Percentiles rank a stretch among this genome's conserved stretches.
Conservation (phyloP, 2,329 filamentous ascomycete genomes). For the Grosmannia serpens region DNA sequence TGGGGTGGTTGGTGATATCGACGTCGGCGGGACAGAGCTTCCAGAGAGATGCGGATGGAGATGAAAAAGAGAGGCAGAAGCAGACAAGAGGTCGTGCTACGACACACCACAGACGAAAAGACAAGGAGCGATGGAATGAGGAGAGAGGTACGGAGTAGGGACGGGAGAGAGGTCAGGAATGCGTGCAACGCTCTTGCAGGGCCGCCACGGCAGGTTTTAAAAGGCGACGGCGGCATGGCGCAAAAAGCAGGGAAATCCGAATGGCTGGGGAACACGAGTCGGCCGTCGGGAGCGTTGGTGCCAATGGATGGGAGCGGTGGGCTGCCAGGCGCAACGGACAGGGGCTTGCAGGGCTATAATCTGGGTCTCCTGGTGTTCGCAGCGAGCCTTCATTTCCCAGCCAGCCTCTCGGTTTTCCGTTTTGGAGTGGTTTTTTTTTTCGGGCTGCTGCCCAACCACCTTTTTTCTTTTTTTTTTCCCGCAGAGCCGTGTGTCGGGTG, state of each 20-base stretch:
- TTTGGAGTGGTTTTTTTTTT: background rate
- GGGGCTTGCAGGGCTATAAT: background rate
- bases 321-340: background rate
- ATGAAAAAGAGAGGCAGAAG: background rate
- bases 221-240: background rate
- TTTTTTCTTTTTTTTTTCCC: background rate
- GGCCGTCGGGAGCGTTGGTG: background rate
- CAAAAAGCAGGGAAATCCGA: background rate
- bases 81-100: background rate
- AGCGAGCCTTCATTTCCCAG: background rate
- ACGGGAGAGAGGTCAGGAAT: background rate
- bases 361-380: background rate
- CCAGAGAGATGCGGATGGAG: background rate
- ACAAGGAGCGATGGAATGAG: background rate
- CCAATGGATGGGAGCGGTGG: background rate
- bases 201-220: background rate
- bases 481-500: too few relatives aligned
- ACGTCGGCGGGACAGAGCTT: background rate
- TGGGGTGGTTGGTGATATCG: background rate
- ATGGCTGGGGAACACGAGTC: slow-evolving; percentile 3
- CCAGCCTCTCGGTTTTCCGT: background rate
- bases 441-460: background rate
- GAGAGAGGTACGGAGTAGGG: background rate
- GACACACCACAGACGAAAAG: background rate
- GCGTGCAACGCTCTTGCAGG: background rate